A percentile compares a stretch with the other conserved stretches of the same genome.
These are phyloP conservation scores for Xanthoparmelia taractica DNA, from an alignment of 495 filamentous ascomycete species.

Conservation along the genomic window DNA sequence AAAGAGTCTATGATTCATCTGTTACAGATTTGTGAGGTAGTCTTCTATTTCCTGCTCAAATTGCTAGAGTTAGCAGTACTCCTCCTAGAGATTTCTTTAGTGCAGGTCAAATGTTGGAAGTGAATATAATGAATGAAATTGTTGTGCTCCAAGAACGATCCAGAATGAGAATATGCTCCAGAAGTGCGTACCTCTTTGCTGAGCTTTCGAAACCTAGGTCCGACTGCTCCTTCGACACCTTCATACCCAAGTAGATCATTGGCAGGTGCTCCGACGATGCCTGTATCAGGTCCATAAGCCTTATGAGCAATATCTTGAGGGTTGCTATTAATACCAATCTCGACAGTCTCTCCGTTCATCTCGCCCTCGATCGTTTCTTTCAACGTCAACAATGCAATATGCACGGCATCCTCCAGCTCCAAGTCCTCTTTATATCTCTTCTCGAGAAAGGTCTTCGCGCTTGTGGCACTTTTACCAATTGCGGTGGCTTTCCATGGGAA, in stretches of 20 bases:
- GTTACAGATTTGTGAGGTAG: constrained; percentile 91
- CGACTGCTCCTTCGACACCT: constrained; percentile 80
- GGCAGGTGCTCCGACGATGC: constrained; percentile 91
- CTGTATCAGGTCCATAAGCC: constrained; percentile 43
- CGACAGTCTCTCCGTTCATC: constrained; percentile 98
- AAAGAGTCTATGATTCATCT: background rate
- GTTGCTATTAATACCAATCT: constrained; percentile 65
- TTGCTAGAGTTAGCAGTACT: background rate
- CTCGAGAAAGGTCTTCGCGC: constrained; percentile 96
- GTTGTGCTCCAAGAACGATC: background rate
- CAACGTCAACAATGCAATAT: constrained; percentile 93
- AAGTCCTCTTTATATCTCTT: constrained; percentile 96
- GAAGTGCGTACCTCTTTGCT: constrained; percentile 53
- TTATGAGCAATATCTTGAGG: background rate
- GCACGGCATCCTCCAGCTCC: constrained; percentile 96
- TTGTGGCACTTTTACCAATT: constrained; percentile 96
- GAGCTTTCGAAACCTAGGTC: constrained; percentile 91
- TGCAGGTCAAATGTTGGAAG: background rate
- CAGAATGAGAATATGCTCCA: background rate
- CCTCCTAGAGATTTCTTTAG: background rate
- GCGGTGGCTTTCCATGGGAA: constrained; percentile 99
- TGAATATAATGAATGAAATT: background rate
- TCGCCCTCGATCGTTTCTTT: constrained; percentile 99
- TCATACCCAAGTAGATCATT: constrained; percentile 87
- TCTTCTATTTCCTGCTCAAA: constrained; percentile 78